Evolutionary conservation across 441 rosid species (phyloP), one percentile per base, ranked within the genome.

Genomic region (Adansonia madagascariensis): DNA sequence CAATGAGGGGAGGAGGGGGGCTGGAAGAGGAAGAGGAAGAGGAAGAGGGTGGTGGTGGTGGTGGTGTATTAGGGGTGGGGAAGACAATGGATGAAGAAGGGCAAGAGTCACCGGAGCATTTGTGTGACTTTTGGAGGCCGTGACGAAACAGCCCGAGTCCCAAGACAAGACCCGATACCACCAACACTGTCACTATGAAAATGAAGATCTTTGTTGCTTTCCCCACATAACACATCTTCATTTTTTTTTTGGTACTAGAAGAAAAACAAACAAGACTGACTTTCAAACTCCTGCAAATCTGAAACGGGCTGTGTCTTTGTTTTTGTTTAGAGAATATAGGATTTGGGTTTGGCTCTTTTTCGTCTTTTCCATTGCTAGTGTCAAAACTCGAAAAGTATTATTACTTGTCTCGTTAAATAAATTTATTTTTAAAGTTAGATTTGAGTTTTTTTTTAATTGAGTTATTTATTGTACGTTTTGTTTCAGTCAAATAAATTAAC

Each of bases 201-300:
- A 94, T 91, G 86, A 94, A 94, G 90, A 94, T 94, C 91, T 92
- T 94, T 75, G 98, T 94, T 77, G 98, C 98, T 87, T 94, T 92
- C 60, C 98, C 95, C 20, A 91, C 90, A 77, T 89, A 91, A 77
- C 91, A 89, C 91, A 91, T 87, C 74, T 83, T 83, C 31, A 0
- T 77, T 60, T 53, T 1, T 39, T 41, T 8, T 65, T 6, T 20
- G 35, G 49, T 31, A 71, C 49, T 35, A 10, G 61, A 53, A 71
- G 75, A 53, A 70, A 70, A 70, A 17, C 62, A 53, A 71, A 71
- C 15, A 53, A 57, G 24, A 52, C 47, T 9, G 61, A 4, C 75
- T 56, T 53, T 35, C 2, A 35, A 53, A 53, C 53, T 31, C 75
- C 75, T 71, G 75, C 68, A 67, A 64, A 52, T 72, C 77, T 72